These are phyloP conservation scores for Ramaria sp. DNA, from an alignment of 768 basidiomycete species.

Conservation along the genomic window DNA sequence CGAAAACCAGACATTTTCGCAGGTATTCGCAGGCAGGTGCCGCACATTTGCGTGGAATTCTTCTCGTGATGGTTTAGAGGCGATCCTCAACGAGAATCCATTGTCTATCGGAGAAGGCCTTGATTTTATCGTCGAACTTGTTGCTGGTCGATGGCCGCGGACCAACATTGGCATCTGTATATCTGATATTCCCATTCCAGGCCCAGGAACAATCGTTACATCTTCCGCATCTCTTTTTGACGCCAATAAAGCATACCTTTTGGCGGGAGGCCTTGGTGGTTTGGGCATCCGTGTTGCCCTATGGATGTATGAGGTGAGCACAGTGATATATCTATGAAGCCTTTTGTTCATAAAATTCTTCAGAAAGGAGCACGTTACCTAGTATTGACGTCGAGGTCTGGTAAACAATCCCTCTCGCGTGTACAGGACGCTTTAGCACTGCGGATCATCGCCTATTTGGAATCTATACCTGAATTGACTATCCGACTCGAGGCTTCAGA, in stretches of 20 bases:
- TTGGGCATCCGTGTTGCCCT: conserved; percentile 28
- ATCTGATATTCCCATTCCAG: background rate
- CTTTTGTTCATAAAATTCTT: background rate
- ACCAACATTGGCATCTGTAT: background rate
- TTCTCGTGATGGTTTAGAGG: conserved; percentile 3
- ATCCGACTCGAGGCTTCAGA: conserved; percentile 23
- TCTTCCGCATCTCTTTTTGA: conserved; percentile 19
- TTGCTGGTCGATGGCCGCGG: background rate
- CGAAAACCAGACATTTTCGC: background rate
- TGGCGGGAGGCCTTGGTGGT: conserved; percentile 29
- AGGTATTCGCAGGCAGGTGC: background rate
- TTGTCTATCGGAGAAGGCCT: conserved; percentile 13
- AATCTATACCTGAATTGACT: conserved; percentile 18
- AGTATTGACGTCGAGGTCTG: conserved; percentile 27
- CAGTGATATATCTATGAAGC: background rate
- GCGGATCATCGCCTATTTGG: conserved; percentile 21
- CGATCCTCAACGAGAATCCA: conserved; percentile 5
- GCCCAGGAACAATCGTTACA: background rate
- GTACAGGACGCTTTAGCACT: conserved; percentile 17
- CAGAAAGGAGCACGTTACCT: conserved; percentile 27
- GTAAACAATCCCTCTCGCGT: conserved; percentile 16
- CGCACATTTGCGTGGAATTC: conserved; percentile 12
- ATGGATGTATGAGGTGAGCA: conserved; percentile 31
- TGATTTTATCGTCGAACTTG: background rate
- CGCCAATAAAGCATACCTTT: conserved; percentile 23